Evolutionary conservation across 192 early-diverging fungal genomes (phyloP).

Genomic region (Coemansia sp.): DNA sequence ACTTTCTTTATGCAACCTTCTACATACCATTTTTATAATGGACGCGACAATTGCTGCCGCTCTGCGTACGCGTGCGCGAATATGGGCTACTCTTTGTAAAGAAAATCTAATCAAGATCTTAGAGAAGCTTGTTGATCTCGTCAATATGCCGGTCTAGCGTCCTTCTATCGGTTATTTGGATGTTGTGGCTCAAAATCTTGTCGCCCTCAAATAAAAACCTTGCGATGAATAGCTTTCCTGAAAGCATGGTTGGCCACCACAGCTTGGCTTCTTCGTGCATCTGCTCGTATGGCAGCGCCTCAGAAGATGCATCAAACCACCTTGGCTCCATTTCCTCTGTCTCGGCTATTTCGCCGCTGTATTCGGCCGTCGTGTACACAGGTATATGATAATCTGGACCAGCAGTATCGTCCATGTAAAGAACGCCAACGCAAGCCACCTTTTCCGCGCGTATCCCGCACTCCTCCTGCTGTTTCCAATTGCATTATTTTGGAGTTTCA

Average conservation of each 20-base stretch:
- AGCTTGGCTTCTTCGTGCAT: conserved; percentile 49
- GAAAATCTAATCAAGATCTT: not conserved
- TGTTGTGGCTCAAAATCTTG: conserved; percentile 9
- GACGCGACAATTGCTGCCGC: too few species aligned
- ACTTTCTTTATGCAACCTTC: not conserved
- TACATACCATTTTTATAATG: too few species aligned
- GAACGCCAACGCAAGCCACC: conserved; percentile 53
- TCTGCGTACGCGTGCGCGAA: not conserved
- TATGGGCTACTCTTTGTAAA: not conserved
- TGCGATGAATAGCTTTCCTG: conserved; percentile 22
- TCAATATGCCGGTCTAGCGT: conserved; percentile 2
- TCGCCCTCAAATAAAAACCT: conserved; percentile 26
- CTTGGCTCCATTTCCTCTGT: conserved; percentile 73
- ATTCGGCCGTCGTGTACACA: conserved; percentile 56
- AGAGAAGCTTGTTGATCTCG: not conserved
- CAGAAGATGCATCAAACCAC: conserved; percentile 56
- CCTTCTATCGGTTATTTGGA: conserved; percentile 8
- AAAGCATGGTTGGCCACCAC: conserved; percentile 46
- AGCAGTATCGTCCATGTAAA: conserved; percentile 58
- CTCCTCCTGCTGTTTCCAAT: too few species aligned
- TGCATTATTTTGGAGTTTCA: too few species aligned
- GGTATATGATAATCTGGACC: conserved; percentile 53
- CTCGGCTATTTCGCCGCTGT: conserved; percentile 57
- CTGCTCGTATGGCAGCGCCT: conserved; percentile 57
- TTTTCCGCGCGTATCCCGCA: conserved; percentile 50